A percentile compares a stretch with the other conserved stretches of the same genome.
Evolutionary conservation across 208 protist genomes (phyloP).

Genomic region (Crithidia brevicula): DNA sequence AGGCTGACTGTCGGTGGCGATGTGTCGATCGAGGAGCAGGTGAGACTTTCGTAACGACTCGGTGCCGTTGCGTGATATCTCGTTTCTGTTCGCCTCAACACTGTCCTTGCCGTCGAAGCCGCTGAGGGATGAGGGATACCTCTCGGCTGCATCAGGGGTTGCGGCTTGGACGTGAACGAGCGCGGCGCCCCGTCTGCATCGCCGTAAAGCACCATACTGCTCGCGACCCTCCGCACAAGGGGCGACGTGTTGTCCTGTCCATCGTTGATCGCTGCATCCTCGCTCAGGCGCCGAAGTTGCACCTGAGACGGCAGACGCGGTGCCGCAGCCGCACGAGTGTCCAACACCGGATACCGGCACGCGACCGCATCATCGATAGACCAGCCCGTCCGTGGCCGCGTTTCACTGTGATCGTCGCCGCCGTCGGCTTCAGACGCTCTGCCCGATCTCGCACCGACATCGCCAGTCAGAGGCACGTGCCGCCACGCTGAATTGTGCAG

Average conservation of each 20-base stretch:
- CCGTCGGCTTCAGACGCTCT: neutral
- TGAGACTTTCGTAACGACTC: neutral
- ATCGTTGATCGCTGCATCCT: neutral
- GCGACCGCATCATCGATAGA: neutral
- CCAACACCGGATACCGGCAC: neutral
- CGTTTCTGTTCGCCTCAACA: no score
- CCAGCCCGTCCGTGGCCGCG: neutral
- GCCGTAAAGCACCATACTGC: no score
- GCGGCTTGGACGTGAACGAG: no score
- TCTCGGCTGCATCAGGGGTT: no score
- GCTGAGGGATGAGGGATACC: no score
- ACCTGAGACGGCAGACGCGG: neutral
- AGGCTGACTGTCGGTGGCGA: neutral
- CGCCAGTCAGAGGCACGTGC: no score
- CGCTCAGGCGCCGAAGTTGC: slow-evolving; percentile 7
- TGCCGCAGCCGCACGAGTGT: neutral
- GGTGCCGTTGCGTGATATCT: no score
- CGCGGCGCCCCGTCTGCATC: no score
- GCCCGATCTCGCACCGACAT: neutral
- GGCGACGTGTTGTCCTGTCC: neutral
- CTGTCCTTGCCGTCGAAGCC: no score
- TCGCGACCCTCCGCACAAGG: neutral
- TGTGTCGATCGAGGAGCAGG: neutral
- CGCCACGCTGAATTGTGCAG: neutral
- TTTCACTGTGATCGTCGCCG: neutral